Evolutionary conservation across 2,329 filamentous ascomycete species (phyloP), one percentile per base, ranked within the genome.

Genomic region (Didymella keratinophila): DNA sequence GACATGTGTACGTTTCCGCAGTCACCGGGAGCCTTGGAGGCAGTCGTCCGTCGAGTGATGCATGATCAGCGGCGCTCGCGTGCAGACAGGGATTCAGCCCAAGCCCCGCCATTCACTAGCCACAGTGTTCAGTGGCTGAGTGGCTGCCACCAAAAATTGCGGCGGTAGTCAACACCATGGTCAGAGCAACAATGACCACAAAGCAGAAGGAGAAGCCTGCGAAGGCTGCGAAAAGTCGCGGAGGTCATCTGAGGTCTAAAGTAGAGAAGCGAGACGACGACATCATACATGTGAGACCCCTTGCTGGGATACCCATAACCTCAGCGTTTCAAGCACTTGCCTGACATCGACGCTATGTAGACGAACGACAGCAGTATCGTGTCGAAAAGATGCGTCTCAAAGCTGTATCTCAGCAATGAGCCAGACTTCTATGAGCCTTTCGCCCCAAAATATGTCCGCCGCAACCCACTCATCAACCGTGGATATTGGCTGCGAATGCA

Each of bases 331-430:
- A 37, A 55, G 27, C 44, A 62, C 43, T 49, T 47, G 62, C 42
- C 68, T 91, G 86, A 37, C 43, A 6, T n/a, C 5, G 18, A 18
- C 9, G n/a, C 30, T 6, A 32, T 42, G 23, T 50, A 78, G 76
- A 97, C 93, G 57, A 97, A 97, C 75, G 93, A 88, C 73, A 94
- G 91, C 77, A 96, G 91, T 71, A 97, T 97, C 66, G 89, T 93
- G 16, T 97, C 93, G 14, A 97, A 97, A 75, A 83, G 93, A 66
- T 95, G 92, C 69, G 93, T 97, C n/a, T 93, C 97, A 73, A 89
- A 89, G 67, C 81, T 96, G 14, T 97, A 97, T 76, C 89, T 91
- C 71, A 83, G 89, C 16, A 70, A 86, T 61, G 87, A 96, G 70
- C 86, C 90, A 27, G 90, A 96, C 74, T 96, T 91, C 80, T 94